Base-by-base conservation (phyloP, 2,329 filamentous ascomycete genomes). In the Chaetomium sp. region DNA sequence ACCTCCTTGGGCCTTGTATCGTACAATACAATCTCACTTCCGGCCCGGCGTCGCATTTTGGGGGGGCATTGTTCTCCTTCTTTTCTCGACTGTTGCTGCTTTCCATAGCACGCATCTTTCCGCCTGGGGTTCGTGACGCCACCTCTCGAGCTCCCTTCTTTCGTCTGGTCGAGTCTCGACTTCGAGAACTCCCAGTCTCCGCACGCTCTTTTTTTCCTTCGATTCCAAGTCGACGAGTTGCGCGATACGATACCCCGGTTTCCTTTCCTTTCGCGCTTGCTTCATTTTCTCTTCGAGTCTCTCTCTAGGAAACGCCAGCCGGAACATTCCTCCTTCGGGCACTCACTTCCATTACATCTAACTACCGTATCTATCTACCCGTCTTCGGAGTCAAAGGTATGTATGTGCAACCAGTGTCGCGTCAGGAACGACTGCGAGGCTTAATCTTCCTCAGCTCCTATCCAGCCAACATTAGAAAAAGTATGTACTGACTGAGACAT, bases 1-100 rank as follows among this genome's bases (percentile, higher is more conserved):
- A 50, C 47, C 57, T 65, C 55, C 63, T 51, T 35, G 42, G 51
- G 42, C n/a, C 35, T 16, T 62, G 63, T 54, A 61, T 47, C 58
- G 59, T 59, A 27, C 60, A 60, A 59, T 56, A 63, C 60, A 62
- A 65, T 63, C 54, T 23, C 53, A 54, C 50, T 23, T 54, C 57
- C 50, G 29, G 42, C 49, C 38, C 38, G 54, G 56, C 23, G 47
- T 57, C 33, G 42, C 19, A 29, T 27, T 16, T 33, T 53, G 60
- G 13, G 51, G n/a, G 47, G 29, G 7, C 56, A 57, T 61, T 62
- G 53, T 61, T 55, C 31, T 12, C 31, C 57, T 66, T 63, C 33
- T 53, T 47, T 59, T 61, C 38, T 54, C 16, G 31, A 63, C 61
- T 49, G 57, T 47, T 57, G 54, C 55, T 49, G 38, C 33, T 21